A percentile compares a stretch with the other conserved stretches of the same genome.
phyloP scores from a whole-genome alignment of 163 green algal species.

The Volvox carteri region DNA sequence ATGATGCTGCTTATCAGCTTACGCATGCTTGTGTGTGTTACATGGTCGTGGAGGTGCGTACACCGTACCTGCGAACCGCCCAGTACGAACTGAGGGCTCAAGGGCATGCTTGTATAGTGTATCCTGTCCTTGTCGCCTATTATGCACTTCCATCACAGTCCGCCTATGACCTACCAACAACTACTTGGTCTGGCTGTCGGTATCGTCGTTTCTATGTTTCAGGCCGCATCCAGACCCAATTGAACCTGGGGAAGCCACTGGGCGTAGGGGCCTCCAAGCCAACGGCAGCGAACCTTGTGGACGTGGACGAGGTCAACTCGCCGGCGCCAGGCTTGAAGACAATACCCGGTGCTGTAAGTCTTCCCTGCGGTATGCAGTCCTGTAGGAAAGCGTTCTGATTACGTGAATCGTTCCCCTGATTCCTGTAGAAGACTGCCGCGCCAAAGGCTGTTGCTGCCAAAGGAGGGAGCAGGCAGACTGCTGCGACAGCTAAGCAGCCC shows the following conservation, averaged over 20 bases:
- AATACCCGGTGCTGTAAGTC: not conserved
- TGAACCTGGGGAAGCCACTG: conserved; percentile 14
- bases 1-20: not conserved
- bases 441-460: conserved; percentile 2
- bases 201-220: not conserved
- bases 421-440: not conserved
- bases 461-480: not conserved
- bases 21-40: too few species aligned
- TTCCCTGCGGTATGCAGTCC: too few species aligned
- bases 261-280: not conserved
- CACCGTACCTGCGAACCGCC: too few species aligned
- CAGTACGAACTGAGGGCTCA: too few species aligned
- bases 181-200: too few species aligned
- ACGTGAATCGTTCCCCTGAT: too few species aligned
- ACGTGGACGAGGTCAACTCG: conserved; percentile 55
- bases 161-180: too few species aligned
- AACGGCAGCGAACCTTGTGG: not conserved
- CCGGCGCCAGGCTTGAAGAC: conserved; percentile 41
- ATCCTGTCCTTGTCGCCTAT: too few species aligned
- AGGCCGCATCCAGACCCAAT: conserved; percentile 35
- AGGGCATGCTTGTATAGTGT: too few species aligned
- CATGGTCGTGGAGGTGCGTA: too few species aligned
- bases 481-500: conserved; percentile 15
- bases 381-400: too few species aligned
- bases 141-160: too few species aligned